Conservation (phyloP, 345 rosid genomes). For the Lepidium sativum region DNA sequence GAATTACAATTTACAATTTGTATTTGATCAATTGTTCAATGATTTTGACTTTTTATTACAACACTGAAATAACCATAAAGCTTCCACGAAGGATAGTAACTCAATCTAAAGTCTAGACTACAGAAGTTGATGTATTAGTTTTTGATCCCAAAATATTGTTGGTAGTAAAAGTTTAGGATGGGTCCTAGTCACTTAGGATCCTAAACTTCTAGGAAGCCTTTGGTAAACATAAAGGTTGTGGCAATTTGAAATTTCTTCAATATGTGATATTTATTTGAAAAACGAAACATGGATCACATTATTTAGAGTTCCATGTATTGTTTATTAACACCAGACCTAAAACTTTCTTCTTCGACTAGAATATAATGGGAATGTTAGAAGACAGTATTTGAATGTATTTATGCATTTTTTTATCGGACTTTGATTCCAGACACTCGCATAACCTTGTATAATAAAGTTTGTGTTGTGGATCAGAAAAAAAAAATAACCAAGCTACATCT, state of each 20-base stretch:
- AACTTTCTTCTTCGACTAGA: neutral
- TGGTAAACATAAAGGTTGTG: neutral
- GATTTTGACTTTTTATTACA: conserved; percentile 1
- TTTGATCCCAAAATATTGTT: neutral
- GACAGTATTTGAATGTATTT: neutral
- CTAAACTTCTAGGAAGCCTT: neutral
- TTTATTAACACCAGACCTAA: neutral
- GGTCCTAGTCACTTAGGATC: neutral
- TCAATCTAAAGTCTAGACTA: neutral
- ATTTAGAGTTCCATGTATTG: neutral
- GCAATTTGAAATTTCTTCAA: neutral
- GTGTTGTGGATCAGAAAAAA: too few species aligned
- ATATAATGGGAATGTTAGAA: neutral
- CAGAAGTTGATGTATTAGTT: neutral
- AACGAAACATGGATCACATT: neutral
- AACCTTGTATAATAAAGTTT: too few species aligned
- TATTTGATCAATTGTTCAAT: neutral
- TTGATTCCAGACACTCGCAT: too few species aligned
- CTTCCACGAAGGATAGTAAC: neutral
- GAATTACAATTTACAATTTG: neutral
- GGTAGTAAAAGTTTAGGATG: neutral
- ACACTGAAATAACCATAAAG: neutral
- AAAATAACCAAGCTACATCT: too few species aligned
- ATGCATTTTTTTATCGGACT: too few species aligned
- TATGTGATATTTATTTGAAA: neutral